phyloP scores from a whole-genome alignment of 2,329 filamentous ascomycete species.

The Fusarium sp. region DNA sequence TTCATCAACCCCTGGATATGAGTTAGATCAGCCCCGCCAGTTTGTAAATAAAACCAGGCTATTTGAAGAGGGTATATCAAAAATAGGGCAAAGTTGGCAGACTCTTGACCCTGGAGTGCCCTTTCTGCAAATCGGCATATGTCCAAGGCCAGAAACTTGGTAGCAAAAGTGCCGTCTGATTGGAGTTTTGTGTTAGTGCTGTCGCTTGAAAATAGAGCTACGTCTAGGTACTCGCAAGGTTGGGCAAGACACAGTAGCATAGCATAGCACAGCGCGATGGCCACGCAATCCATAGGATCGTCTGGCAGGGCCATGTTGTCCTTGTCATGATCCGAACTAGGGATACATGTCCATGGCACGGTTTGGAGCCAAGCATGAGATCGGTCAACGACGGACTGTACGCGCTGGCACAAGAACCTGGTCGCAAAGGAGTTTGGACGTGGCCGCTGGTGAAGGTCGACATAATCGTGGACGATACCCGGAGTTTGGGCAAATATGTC shows the following conservation, averaged over 20 bases:
- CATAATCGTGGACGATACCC: conserved; percentile 13
- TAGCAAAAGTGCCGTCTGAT: neutral
- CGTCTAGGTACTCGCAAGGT: conserved; percentile 13
- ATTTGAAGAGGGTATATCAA: conserved; percentile 32
- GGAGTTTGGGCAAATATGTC: conserved; percentile 26
- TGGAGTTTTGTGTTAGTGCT: neutral
- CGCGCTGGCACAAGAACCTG: neutral
- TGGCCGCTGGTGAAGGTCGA: neutral
- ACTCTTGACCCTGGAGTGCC: conserved; percentile 5
- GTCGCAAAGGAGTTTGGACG: neutral
- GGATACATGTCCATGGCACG: conserved; percentile 13
- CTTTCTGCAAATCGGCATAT: conserved; percentile 21
- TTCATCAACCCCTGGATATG: conserved; percentile 18
- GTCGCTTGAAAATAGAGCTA: neutral
- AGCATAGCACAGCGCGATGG: conserved; percentile 19
- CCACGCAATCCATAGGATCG: conserved; percentile 14
- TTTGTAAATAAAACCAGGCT: conserved; percentile 26
- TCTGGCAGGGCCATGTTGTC: neutral
- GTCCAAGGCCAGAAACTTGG: conserved; percentile 10
- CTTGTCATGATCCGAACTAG: neutral
- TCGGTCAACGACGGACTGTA: conserved; percentile 1
- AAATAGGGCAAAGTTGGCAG: conserved; percentile 8
- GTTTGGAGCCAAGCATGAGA: conserved; percentile 13
- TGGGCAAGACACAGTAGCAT: conserved; percentile 24
- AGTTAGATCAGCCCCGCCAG: neutral